Percentiles rank a stretch among this genome's conserved stretches.
phyloP scores from a whole-genome alignment of 352 stramenopile species.

The Achlya hypogyna region DNA sequence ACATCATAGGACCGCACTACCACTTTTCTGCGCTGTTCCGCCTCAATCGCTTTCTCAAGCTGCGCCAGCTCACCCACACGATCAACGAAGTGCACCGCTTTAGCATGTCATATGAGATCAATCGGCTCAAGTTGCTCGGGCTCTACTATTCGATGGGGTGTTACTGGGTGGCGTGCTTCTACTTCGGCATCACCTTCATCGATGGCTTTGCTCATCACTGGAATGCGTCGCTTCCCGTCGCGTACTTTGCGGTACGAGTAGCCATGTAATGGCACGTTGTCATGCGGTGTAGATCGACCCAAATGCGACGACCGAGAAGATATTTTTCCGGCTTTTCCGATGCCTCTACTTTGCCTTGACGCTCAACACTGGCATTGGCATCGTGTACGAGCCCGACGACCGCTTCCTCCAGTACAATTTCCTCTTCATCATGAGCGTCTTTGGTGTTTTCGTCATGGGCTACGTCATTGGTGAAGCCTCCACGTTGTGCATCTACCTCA shows the following conservation, averaged over 20 bases:
- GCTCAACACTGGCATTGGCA: conserved; percentile 5
- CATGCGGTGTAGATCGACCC: background rate
- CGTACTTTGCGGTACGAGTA: conserved; percentile 14
- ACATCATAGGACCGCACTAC: background rate
- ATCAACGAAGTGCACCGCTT: conserved; percentile 22
- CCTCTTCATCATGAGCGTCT: conserved; percentile 10
- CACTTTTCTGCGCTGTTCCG: conserved; percentile 8
- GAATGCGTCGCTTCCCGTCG: conserved; percentile 17
- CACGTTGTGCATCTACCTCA: conserved; percentile 19
- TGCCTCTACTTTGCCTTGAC: conserved; percentile 13
- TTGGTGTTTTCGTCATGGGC: conserved; percentile 16
- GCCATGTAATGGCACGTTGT: background rate
- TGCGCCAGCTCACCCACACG: conserved; percentile 12
- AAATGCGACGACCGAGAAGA: background rate
- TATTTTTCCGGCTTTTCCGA: conserved; percentile 6
- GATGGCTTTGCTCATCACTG: conserved; percentile 23
- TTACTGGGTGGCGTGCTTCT: conserved; percentile 23
- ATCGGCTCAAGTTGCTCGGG: conserved; percentile 23
- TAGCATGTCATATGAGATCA: conserved; percentile 9
- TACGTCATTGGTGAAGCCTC: conserved; percentile 20
- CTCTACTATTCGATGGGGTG: conserved; percentile 21
- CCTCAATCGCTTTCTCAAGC: conserved; percentile 16
- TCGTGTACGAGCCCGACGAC: conserved; percentile 13
- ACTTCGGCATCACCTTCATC: conserved; percentile 25
- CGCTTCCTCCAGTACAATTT: conserved; percentile 2